These are phyloP conservation scores for Micromonas commoda DNA, from an alignment of 139 green algal genomes.

Conservation along the genomic window DNA sequence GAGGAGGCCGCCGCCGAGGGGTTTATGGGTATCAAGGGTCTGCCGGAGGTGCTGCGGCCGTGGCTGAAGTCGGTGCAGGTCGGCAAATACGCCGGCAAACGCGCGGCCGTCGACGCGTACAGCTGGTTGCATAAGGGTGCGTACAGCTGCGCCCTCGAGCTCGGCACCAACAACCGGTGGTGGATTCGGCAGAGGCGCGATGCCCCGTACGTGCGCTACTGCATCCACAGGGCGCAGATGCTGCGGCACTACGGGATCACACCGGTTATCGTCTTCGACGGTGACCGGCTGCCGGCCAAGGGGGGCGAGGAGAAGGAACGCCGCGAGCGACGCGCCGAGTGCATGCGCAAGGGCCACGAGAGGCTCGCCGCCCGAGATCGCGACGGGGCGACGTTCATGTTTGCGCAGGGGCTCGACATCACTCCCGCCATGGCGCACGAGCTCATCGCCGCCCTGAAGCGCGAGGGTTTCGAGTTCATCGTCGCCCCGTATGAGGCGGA, in stretches of 20 bases:
- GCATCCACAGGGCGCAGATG: conserved; percentile 70
- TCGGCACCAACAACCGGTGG: conserved; percentile 57
- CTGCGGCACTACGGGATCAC: conserved; percentile 62
- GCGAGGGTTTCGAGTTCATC: conserved; percentile 60
- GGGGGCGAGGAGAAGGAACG: conserved; percentile 68
- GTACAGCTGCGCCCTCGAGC: conserved; percentile 77
- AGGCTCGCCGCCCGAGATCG: background rate
- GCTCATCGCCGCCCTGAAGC: conserved; percentile 54
- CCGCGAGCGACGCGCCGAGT: conserved; percentile 36
- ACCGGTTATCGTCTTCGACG: conserved; percentile 91
- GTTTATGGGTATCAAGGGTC: conserved; percentile 85
- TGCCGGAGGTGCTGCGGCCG: conserved; percentile 71
- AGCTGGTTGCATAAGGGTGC: conserved; percentile 86
- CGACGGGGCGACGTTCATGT: conserved; percentile 15
- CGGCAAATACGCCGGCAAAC: conserved; percentile 22
- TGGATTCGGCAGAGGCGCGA: background rate
- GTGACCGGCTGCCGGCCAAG: conserved; percentile 83
- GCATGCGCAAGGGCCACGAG: background rate
- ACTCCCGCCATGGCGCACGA: conserved; percentile 67
- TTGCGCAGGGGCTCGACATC: conserved; percentile 68
- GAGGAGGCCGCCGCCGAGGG: no score
- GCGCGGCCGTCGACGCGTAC: conserved; percentile 88
- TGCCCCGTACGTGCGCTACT: conserved; percentile 72
- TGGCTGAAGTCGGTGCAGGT: conserved; percentile 60
- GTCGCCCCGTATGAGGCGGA: conserved; percentile 97